Percentiles rank a stretch among this genome's conserved stretches.
phyloP scores from a whole-genome alignment of 208 protist species.

The Acanthamoeba triangularis region DNA sequence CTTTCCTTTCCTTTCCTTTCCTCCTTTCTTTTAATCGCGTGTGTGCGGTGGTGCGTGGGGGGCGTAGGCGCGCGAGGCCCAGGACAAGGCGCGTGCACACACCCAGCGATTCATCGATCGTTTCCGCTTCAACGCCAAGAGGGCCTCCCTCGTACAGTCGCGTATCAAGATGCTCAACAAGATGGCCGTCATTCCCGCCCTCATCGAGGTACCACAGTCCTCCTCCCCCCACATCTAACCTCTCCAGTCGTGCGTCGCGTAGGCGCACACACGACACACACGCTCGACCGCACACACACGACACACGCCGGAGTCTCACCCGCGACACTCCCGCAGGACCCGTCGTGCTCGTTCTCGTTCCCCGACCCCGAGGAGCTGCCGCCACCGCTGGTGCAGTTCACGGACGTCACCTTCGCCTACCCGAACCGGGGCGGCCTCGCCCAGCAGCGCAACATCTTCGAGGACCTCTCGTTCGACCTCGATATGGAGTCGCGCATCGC shows the following conservation, averaged over 20 bases:
- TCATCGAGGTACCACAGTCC: background rate
- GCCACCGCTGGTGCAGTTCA: conserved; percentile 96
- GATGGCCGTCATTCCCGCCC: conserved; percentile 78
- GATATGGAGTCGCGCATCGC: conserved; percentile 69
- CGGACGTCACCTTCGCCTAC: conserved; percentile 86
- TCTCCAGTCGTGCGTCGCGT: background rate
- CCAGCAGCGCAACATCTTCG: conserved; percentile 63
- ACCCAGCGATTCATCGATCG: conserved; percentile 82
- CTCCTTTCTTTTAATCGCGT: background rate
- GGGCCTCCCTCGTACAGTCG: conserved; percentile 86
- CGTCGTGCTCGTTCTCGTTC: conserved; percentile 85
- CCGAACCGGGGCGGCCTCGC: conserved; percentile 83
- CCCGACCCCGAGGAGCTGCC: conserved; percentile 78
- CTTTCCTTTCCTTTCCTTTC: background rate
- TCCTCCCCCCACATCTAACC: too few species aligned
- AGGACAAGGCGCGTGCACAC: conserved; percentile 70
- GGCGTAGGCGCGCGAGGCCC: conserved; percentile 24
- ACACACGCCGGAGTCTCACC: too few species aligned
- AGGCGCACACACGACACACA: too few species aligned
- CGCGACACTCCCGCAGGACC: background rate
- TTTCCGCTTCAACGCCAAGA: conserved; percentile 87
- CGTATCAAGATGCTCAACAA: conserved; percentile 88
- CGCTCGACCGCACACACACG: too few species aligned
- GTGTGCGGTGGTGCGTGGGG: too few species aligned
- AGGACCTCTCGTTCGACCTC: conserved; percentile 58